Conservation (phyloP, 495 filamentous ascomycete genomes). For the Annulohypoxylon moriforme region DNA sequence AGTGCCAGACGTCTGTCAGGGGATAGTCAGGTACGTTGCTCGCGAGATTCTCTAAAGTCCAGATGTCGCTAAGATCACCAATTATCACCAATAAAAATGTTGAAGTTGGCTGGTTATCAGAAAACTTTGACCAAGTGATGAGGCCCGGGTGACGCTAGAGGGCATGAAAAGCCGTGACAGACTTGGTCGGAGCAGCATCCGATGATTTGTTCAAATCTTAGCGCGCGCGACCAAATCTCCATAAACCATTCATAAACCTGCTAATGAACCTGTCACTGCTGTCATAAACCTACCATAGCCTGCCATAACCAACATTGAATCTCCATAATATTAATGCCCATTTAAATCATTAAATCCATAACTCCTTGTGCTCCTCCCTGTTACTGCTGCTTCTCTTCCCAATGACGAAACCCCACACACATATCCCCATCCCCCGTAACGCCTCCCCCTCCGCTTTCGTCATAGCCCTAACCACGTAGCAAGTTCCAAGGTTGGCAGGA, state of each 20-base stretch:
- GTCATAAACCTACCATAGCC: background rate
- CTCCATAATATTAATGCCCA: background rate
- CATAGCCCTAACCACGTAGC: slow-evolving; percentile 37
- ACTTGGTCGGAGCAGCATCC: slow-evolving; percentile 18
- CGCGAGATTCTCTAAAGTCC: background rate
- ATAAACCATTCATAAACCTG: background rate
- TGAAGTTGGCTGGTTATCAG: background rate
- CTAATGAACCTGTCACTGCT: background rate
- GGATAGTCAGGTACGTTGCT: slow-evolving; percentile 6
- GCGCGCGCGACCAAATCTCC: background rate
- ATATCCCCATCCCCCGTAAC: slow-evolving; percentile 17
- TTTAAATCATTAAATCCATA: background rate
- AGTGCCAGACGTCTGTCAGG: too few relatives aligned
- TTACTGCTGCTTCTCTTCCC: background rate
- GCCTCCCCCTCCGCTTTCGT: slow-evolving; percentile 28
- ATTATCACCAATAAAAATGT: background rate
- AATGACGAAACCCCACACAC: slow-evolving; percentile 1
- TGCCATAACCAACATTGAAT: background rate
- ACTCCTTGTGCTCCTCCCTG: background rate
- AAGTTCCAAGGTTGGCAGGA: background rate
- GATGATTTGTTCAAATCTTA: slow-evolving; percentile 4
- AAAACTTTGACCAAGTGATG: slow-evolving; percentile 38
- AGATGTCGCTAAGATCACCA: slow-evolving; percentile 2
- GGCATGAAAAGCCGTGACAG: background rate
- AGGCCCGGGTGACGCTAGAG: slow-evolving; percentile 36